Conservation (phyloP, 2,329 filamentous ascomycete species). For the Nemania sp. region DNA sequence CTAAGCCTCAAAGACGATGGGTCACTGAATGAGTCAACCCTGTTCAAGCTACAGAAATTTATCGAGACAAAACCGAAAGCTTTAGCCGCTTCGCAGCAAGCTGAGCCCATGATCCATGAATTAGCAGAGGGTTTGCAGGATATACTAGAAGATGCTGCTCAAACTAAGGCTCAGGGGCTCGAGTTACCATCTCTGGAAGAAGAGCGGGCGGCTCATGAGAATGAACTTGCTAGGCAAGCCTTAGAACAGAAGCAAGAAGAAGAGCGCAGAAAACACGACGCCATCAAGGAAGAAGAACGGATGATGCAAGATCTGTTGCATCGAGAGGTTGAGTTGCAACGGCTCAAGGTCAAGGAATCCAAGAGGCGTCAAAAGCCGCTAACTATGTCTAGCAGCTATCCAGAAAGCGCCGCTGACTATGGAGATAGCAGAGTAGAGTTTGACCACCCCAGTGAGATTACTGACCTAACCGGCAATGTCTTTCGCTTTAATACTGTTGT, state of each 20-base stretch:
- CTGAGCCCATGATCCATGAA: constrained; percentile 70
- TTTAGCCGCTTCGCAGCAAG: constrained; percentile 64
- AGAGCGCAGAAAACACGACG: constrained; percentile 65
- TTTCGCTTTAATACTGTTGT: constrained; percentile 78
- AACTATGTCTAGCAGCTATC: constrained; percentile 54
- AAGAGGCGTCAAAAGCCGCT: constrained; percentile 70
- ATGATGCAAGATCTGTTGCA: constrained; percentile 77
- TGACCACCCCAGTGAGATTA: constrained; percentile 74
- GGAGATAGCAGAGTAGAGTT: constrained; percentile 65
- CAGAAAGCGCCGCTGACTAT: constrained; percentile 50
- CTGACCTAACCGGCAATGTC: constrained; percentile 71
- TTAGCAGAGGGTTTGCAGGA: constrained; percentile 77
- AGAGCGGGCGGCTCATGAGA: constrained; percentile 86
- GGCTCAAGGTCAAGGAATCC: constrained; percentile 72
- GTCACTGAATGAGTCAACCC: constrained; percentile 75
- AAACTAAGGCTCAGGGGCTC: constrained; percentile 78
- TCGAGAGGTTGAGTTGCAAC: constrained; percentile 76
- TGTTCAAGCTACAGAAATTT: constrained; percentile 75
- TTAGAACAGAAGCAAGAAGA: constrained; percentile 66
- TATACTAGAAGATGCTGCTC: constrained; percentile 87
- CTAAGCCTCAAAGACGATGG: constrained; percentile 74
- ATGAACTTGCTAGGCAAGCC: constrained; percentile 72
- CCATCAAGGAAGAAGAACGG: constrained; percentile 75
- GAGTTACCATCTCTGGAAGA: constrained; percentile 89
- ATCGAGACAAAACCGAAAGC: constrained; percentile 69